A percentile compares a stretch with the other conserved stretches of the same genome.
Evolutionary conservation across 306 rosid species (phyloP).

Genomic region (Pueraria montana): DNA sequence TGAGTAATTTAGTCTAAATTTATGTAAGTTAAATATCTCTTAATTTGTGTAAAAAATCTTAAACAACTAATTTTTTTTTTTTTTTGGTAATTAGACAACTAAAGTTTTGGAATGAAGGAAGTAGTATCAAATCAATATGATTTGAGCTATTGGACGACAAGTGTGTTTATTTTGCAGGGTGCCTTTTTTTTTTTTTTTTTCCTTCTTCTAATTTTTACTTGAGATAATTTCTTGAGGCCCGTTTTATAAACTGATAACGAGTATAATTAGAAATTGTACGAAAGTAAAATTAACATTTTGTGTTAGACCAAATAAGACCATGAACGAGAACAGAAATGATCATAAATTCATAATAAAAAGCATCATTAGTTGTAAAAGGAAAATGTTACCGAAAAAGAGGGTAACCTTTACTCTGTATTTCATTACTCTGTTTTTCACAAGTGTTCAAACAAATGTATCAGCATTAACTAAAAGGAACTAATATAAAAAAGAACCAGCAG

Average conservation of each 20-base stretch:
- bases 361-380: slow-evolving; percentile 37
- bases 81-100: too few species aligned
- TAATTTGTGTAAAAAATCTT: too few species aligned
- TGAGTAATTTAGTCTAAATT: too few species aligned
- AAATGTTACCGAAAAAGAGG: slow-evolving; percentile 39
- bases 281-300: background rate
- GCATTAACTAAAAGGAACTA: background rate
- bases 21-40: too few species aligned
- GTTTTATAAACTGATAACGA: background rate
- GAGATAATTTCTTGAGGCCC: background rate
- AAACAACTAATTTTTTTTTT: too few species aligned
- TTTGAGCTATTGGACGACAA: background rate
- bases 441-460: slow-evolving; percentile 10
- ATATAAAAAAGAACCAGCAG: background rate
- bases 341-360: background rate
- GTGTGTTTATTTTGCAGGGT: background rate
- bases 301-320: background rate
- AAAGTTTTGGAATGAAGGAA: background rate
- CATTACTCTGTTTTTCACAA: background rate
- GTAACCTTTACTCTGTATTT: slow-evolving; percentile 9
- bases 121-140: background rate
- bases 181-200: background rate
- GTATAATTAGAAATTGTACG: background rate
- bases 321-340: background rate
- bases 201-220: background rate